These are phyloP conservation scores for Apophysomyces trapeziformis DNA, from an alignment of 371 early-diverging fungal species.

Conservation along the genomic window DNA sequence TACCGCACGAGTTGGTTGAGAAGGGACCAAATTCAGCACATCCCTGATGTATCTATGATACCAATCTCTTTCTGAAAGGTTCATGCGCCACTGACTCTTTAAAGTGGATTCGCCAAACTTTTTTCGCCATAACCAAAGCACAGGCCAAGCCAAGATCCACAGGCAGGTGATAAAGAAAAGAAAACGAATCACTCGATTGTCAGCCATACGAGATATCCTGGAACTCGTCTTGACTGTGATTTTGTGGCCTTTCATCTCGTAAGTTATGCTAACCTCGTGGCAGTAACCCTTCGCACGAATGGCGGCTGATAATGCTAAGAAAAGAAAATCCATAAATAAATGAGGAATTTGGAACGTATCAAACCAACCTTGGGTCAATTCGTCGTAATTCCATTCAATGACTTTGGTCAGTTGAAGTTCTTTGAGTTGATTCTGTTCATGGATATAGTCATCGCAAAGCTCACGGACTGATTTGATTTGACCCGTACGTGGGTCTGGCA, in stretches of 20 bases:
- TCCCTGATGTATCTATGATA: conserved; percentile 36
- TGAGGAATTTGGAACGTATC: background rate
- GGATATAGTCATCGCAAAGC: conserved; percentile 48
- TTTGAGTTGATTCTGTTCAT: conserved; percentile 35
- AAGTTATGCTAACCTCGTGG: conserved; percentile 41
- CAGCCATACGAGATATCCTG: conserved; percentile 29
- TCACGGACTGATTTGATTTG: conserved; percentile 33
- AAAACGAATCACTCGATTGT: conserved; percentile 29
- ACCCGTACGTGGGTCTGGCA: conserved; percentile 38
- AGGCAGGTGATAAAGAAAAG: conserved; percentile 42
- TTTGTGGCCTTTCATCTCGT: conserved; percentile 35
- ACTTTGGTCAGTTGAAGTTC: conserved; percentile 47
- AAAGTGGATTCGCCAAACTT: conserved; percentile 41
- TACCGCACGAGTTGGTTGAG: conserved; percentile 5
- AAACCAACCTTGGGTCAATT: conserved; percentile 34
- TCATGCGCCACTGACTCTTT: conserved; percentile 49
- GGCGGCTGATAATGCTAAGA: conserved; percentile 39
- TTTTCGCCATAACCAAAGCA: conserved; percentile 32
- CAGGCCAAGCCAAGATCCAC: conserved; percentile 44
- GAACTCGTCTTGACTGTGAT: conserved; percentile 38
- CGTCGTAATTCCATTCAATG: conserved; percentile 45
- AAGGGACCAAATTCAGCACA: conserved; percentile 24
- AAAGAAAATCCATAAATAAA: background rate
- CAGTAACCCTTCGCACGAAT: conserved; percentile 42
- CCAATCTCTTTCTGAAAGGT: conserved; percentile 37